Evolutionary conservation across 345 rosid species (phyloP).

Genomic region (Aquilaria malaccensis): DNA sequence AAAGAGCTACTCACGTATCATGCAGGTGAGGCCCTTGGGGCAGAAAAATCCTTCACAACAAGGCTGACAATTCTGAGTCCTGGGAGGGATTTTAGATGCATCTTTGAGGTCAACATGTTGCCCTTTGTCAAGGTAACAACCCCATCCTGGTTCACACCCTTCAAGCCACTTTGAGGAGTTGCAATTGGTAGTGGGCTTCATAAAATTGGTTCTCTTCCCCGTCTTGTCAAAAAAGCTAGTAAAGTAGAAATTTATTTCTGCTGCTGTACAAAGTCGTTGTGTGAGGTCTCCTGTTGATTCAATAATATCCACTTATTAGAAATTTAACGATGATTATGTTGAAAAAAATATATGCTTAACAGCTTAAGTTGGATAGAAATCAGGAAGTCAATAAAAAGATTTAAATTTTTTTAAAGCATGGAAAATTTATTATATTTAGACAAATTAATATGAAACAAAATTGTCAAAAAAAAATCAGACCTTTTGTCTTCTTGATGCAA

Average conservation of each 20-base stretch:
- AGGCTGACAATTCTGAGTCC: conserved; percentile 65
- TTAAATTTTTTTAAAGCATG: no score
- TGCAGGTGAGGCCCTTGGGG: conserved; percentile 88
- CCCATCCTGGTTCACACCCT: conserved; percentile 97
- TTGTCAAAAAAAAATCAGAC: conserved; percentile 23
- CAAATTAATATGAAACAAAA: not conserved
- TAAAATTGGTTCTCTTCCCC: conserved; percentile 22
- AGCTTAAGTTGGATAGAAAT: no score
- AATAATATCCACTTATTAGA: conserved; percentile 9
- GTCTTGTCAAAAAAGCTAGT: conserved; percentile 33
- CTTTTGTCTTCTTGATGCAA: conserved; percentile 62
- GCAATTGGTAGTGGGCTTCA: conserved; percentile 68
- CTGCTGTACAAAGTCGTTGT: conserved; percentile 60
- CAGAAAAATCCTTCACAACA: conserved; percentile 99
- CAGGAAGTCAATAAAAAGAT: no score
- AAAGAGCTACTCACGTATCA: conserved; percentile 66
- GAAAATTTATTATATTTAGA: no score
- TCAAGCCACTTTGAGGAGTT: conserved; percentile 65
- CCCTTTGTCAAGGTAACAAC: conserved; percentile 39
- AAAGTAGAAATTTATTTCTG: conserved; percentile 74
- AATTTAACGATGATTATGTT: conserved; percentile 1
- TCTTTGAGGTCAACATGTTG: conserved; percentile 37
- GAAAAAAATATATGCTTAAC: no score
- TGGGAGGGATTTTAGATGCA: conserved; percentile 39
- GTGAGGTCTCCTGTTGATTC: conserved; percentile 57